Evolutionary conservation across 257 asterid genomes (phyloP).

Genomic region (Henckelia pumila): DNA sequence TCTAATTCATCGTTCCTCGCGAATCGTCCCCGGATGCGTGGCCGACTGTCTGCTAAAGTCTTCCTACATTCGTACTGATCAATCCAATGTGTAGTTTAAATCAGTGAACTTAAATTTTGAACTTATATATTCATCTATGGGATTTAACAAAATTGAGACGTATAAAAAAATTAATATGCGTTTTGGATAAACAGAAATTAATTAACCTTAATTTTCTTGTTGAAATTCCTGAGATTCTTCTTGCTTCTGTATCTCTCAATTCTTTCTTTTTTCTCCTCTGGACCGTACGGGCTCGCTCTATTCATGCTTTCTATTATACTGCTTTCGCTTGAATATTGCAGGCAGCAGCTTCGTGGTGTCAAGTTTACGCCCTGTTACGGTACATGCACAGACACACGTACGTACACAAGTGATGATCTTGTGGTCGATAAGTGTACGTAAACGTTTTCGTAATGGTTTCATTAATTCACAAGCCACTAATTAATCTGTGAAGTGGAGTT

Average conservation of each 20-base stretch:
- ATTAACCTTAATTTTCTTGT: slow-evolving; percentile 95
- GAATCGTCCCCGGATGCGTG: slow-evolving; percentile 81
- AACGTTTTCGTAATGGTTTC: no score
- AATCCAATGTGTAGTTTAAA: background rate
- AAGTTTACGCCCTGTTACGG: slow-evolving; percentile 35
- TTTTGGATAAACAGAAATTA: background rate
- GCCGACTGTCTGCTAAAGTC: slow-evolving; percentile 89
- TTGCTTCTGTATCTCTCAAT: slow-evolving; percentile 85
- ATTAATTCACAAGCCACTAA: no score
- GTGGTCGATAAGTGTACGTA: no score
- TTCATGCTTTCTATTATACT: slow-evolving; percentile 80
- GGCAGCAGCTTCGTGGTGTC: slow-evolving; percentile 34
- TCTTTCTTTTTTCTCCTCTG: slow-evolving; percentile 81
- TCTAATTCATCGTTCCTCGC: slow-evolving; percentile 70
- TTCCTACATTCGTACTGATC: slow-evolving; percentile 89
- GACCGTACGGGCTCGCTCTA: slow-evolving; percentile 74
- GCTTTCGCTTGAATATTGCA: slow-evolving; percentile 42
- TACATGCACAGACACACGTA: no score
- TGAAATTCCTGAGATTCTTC: slow-evolving; percentile 81
- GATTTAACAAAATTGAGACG: no score
- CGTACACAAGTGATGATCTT: no score
- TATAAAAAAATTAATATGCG: background rate
- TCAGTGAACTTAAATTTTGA: no score
- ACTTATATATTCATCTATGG: no score
- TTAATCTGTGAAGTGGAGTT: no score